Base-by-base conservation (phyloP, 2,329 filamentous ascomycete genomes). In the Teratosphaeria viscida region DNA sequence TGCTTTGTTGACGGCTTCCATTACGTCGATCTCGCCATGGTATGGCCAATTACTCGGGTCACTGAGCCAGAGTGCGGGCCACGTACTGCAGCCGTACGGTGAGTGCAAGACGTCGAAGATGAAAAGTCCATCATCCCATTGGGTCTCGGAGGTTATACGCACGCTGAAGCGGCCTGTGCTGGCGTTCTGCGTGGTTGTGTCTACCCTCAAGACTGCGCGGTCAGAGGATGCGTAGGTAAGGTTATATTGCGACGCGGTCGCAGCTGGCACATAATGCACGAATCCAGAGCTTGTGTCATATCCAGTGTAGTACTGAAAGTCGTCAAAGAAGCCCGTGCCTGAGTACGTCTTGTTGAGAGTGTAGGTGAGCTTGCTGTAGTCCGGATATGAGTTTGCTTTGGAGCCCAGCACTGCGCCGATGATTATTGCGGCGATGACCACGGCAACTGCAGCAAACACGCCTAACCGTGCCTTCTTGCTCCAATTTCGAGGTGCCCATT, bases 201-300 rank as follows among this genome's bases (percentile, higher is more conserved):
- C 69, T 8, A 70, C 68, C 26, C 63, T 60, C 12, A 70, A 52
- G 2, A 71, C 59, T 10, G 69, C 68, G 19, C 68, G 65, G 14
- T 61, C 57, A 26, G 63, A 57, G 3, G 63, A 63, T 8, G 69
- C 68, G 53, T 70, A 71, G 6, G 69, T 71, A 37, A 71, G 59
- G 56, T 71, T 71, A 58, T 69, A 67, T 54, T 65, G 61, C 19
- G 57, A 34, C 2, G 67, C 68, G 2, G 60, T 63, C 4, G 60
- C 64, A 19, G 65, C 61, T n/a, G 62, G 62, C 14, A 70, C 65
- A 62, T 79, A 82, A 62, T 76, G 75, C n/a, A 82, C 79, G 63
- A 76, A 80, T 26, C 79, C 79, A 55, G 77, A 72, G 3, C 78
- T 79, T 1, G 79, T 78, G 64, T 81, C 79, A 2, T 72, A 57